Evolutionary conservation across 352 stramenopile species (phyloP), one percentile per base, ranked within the genome.

Genomic region (Phytophthora megakarya): DNA sequence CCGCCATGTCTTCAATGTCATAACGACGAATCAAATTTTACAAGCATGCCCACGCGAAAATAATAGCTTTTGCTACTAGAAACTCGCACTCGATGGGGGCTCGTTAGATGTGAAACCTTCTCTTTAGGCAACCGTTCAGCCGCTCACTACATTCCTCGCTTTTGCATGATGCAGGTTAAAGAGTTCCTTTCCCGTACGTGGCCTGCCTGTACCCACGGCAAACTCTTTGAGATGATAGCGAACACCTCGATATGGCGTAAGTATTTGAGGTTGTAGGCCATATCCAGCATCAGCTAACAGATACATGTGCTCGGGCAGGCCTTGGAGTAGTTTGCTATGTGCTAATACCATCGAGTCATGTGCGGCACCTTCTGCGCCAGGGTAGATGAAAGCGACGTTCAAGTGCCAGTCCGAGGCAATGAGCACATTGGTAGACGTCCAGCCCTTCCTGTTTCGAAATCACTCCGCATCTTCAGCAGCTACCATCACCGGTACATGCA

Each of bases 191-290:
- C 1, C 33, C 0, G 42, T 61, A 2, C 15, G 15, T 1, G 58
- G 58, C 30, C 16, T 47, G 3, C 57, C 39, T n/a, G 48, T 43
- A 3, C 23, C 22, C 7, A 38, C 21, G 5, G 25, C 25, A 21
- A 45, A 57, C 18, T 64, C 46, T 46, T n/a, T n/a, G 6, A 57
- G 47, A 22, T 58, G 57, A 19, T 57, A 58, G 3, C 28, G 57
- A 3, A 53, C 46, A n/a, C 11, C 21, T 26, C 56, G 18, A 12
- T 39, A 52, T 3, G 21, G 57, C 2, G 47, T 65, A 3, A 52
- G 42, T 11, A 67, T 25, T 39, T 67, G 19, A 4, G 40, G 9
- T 1, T 43, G 39, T 0, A 67, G 23, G 0, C 13, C 42, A 21
- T 67, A 61, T 5, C 33, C 49, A 37, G 59, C n/a, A n/a, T n/a